Conservation (phyloP, 2,329 filamentous ascomycete species). For the Nemania serpens region DNA sequence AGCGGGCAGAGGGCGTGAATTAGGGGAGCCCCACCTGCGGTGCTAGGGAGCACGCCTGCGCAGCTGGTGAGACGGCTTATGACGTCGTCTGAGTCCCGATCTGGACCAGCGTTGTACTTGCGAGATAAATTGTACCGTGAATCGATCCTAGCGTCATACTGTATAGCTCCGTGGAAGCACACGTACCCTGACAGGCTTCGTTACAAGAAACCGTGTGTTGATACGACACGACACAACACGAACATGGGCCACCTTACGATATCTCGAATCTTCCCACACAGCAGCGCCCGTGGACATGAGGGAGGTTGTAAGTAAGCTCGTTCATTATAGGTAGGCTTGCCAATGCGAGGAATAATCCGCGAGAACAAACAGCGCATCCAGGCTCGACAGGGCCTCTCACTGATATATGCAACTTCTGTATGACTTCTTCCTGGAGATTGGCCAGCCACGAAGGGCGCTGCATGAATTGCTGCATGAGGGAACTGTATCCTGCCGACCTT, state of each 20-base stretch:
- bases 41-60: not conserved
- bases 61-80: not conserved
- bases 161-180: not conserved
- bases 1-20: not conserved
- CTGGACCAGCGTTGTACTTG: not conserved
- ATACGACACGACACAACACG: too few relatives aligned
- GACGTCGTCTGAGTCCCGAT: not conserved
- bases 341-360: not conserved
- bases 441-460: slow-evolving; percentile 5
- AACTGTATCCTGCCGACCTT: slow-evolving; percentile 21
- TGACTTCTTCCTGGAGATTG: slow-evolving; percentile 11
- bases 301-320: not conserved
- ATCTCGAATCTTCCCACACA: too few relatives aligned
- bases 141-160: not conserved
- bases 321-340: not conserved
- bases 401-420: slow-evolving; percentile 14
- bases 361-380: slow-evolving; percentile 19
- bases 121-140: not conserved
- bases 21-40: not conserved
- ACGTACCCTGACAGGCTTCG: not conserved
- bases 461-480: slow-evolving; percentile 26
- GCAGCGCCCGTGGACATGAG: too few relatives aligned
- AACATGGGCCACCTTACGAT: too few relatives aligned
- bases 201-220: too few relatives aligned
- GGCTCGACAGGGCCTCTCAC: slow-evolving; percentile 5